Percentiles rank a stretch among this genome's conserved stretches.
Conservation (phyloP, 441 rosid genomes). For the Populus hybrid region DNA sequence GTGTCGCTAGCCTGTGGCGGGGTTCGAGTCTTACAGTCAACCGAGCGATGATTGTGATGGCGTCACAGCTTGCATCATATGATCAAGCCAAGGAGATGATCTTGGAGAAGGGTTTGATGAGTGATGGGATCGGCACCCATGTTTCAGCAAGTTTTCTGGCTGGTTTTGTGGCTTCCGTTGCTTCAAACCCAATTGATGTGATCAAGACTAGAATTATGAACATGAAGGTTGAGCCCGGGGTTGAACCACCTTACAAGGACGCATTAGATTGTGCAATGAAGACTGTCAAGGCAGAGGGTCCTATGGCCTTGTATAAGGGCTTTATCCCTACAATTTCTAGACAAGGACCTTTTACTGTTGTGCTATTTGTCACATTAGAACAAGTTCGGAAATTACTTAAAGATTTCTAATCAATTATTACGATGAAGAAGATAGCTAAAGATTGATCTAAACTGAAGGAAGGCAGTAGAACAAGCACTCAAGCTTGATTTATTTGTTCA, state of each 20-base stretch:
- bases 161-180: slow-evolving; percentile 64
- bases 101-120: too few relatives aligned
- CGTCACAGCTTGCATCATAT: too few relatives aligned
- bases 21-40: too few relatives aligned
- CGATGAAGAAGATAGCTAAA: too few relatives aligned
- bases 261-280: slow-evolving; percentile 57
- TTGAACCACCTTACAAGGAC: slow-evolving; percentile 38
- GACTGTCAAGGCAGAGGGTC: slow-evolving; percentile 58
- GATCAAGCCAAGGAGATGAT: too few relatives aligned
- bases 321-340: slow-evolving; percentile 61
- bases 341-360: slow-evolving; percentile 66
- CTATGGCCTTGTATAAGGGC: slow-evolving; percentile 61
- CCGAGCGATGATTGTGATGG: too few relatives aligned
- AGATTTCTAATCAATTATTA: slow-evolving; percentile 27
- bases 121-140: too few relatives aligned
- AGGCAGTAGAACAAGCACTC: neutral
- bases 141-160: slow-evolving; percentile 39
- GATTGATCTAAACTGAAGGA: neutral
- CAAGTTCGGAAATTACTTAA: slow-evolving; percentile 53
- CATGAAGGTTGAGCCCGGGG: slow-evolving; percentile 44
- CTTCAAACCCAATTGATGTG: slow-evolving; percentile 61
- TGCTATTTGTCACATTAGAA: slow-evolving; percentile 62
- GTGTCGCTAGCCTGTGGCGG: too few relatives aligned
- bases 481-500: neutral
- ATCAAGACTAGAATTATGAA: slow-evolving; percentile 71